phyloP scores from a whole-genome alignment of 495 filamentous ascomycete genomes.

The Hypoxylon trugodes region DNA sequence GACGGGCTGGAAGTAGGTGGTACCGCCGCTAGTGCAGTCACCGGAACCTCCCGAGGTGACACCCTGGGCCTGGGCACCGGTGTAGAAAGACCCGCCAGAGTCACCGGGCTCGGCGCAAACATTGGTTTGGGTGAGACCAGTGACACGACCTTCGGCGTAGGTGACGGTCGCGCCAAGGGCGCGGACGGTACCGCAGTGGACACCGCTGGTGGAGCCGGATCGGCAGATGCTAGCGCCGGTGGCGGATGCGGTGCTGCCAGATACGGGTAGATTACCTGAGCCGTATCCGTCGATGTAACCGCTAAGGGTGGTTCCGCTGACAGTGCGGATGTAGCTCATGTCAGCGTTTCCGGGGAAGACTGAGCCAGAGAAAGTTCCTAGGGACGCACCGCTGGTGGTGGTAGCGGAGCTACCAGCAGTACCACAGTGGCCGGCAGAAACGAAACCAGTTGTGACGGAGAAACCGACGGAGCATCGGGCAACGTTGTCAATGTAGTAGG shows the following conservation, averaged over 20 bases:
- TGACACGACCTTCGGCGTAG: conserved; percentile 41
- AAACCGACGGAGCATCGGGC: conserved; percentile 42
- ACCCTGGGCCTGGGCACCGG: conserved; percentile 40
- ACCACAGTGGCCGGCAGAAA: conserved; percentile 42
- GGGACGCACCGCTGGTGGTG: conserved; percentile 36
- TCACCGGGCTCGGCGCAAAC: conserved; percentile 42
- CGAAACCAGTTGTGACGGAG: conserved; percentile 39
- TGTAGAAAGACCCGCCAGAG: conserved; percentile 39
- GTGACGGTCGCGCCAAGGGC: conserved; percentile 36
- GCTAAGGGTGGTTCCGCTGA: conserved; percentile 34
- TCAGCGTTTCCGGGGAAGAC: conserved; percentile 42
- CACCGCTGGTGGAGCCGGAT: conserved; percentile 39
- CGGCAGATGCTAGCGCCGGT: conserved; percentile 39
- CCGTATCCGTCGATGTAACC: conserved; percentile 40
- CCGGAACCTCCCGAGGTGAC: conserved; percentile 43
- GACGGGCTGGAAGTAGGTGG: conserved; percentile 43
- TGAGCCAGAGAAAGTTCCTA: conserved; percentile 37
- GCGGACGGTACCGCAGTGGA: conserved; percentile 38
- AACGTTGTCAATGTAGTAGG: conserved; percentile 29
- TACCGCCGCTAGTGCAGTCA: conserved; percentile 37
- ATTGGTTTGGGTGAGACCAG: conserved; percentile 39
- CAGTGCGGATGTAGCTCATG: conserved; percentile 42
- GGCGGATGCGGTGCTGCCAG: conserved; percentile 38
- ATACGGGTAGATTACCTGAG: conserved; percentile 28
- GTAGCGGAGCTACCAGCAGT: conserved; percentile 30